Evolutionary conservation across 2,329 filamentous ascomycete genomes (phyloP), one percentile per base, ranked within the genome.

Genomic region (Tolypocladium tropicale): DNA sequence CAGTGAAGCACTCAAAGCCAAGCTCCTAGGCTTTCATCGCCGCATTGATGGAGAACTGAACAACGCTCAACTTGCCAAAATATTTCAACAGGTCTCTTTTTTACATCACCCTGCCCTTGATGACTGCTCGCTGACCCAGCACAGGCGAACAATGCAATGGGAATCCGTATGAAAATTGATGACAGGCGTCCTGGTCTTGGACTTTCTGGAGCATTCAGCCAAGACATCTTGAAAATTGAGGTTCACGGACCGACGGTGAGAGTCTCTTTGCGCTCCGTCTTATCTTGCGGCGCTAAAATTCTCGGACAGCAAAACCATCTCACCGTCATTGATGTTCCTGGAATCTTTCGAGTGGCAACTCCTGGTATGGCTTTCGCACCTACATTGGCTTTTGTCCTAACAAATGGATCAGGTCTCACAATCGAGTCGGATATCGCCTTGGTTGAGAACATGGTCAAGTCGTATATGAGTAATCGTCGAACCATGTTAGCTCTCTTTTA

Each of bases 241-340:
- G 76, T 78, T 33, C 67, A 66, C 1, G 76, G 78, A 0, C 79
- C 78, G 0, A 52, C 72, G 0, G 75, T 58, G 30, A n/a, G 34
- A 7, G 14, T 2, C 3, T 12, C 9, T 23, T 4, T 10, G 28
- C 1, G 6, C 18, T 23, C 10, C 16, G 2, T 21, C 3, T 32
- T 43, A 4, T 23, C 34, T 21, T 11, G 7, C 12, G 6, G 23
- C 7, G 18, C 28, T 55, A n/a, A 56, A 21, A 23, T 4, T 4
- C 21, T 11, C 9, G 28, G 28, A 32, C 32, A 58, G 56, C 52
- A 70, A 61, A 64, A 74, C 3, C 74, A 79, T 18, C 68, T 81
- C 7, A 82, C 78, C 0, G 69, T 82, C 7, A 81, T 81, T 6
- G 79, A 82, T 21, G 76, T 82, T 0, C 78, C 78, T 0, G 79